Evolutionary conservation across 306 rosid species (phyloP).

Genomic region (Malus orientalis): DNA sequence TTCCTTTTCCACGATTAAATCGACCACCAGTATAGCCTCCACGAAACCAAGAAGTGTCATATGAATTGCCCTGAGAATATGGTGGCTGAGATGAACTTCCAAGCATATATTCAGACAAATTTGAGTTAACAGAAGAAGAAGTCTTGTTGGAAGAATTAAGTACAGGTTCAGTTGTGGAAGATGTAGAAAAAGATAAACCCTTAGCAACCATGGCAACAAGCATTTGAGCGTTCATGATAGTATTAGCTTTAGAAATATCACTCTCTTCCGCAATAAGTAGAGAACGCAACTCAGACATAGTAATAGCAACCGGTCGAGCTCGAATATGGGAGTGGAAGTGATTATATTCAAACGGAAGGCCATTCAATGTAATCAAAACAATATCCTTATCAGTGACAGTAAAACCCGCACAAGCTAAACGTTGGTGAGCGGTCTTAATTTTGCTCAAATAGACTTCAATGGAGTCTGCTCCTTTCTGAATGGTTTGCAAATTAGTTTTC

Average conservation of each 20-base stretch:
- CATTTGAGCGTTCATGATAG: neutral
- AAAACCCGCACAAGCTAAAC: neutral
- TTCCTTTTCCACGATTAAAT: too few species aligned
- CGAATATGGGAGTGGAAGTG: neutral
- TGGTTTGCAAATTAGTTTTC: too few species aligned
- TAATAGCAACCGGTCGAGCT: neutral
- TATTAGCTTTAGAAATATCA: neutral
- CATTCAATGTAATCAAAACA: neutral
- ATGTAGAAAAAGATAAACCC: too few species aligned
- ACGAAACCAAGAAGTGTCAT: too few species aligned
- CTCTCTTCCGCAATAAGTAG: neutral
- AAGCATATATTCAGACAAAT: too few species aligned
- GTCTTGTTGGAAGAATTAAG: neutral
- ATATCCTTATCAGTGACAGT: neutral
- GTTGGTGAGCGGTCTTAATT: neutral
- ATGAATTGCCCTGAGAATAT: too few species aligned
- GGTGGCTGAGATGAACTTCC: too few species aligned
- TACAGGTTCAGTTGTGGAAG: too few species aligned
- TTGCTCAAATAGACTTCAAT: neutral
- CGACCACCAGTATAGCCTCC: too few species aligned
- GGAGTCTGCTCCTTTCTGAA: neutral
- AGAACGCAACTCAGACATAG: neutral
- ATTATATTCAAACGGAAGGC: neutral
- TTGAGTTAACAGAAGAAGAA: neutral
- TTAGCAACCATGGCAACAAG: neutral